A percentile compares a stretch with the other conserved stretches of the same genome.
Evolutionary conservation across 805 yeast genomes (phyloP).

Genomic region (Metschnikowia bowlesiae): DNA sequence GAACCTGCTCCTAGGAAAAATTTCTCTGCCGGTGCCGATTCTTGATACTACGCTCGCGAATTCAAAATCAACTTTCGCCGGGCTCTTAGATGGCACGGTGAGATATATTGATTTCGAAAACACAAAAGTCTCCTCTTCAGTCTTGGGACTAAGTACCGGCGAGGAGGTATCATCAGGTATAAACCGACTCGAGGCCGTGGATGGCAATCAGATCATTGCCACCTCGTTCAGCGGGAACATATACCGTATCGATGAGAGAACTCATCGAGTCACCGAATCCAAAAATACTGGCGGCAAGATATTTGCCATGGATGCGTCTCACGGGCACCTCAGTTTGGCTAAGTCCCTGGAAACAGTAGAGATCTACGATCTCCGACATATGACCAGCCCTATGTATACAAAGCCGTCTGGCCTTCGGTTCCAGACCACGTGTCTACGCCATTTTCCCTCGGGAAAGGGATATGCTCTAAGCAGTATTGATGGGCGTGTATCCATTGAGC

Average conservation of each 20-base stretch:
- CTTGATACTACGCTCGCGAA: slow-evolving; percentile 27
- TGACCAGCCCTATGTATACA: slow-evolving; percentile 41
- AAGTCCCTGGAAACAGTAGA: slow-evolving; percentile 50
- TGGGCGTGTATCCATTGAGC: slow-evolving; percentile 76
- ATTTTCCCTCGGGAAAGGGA: slow-evolving; percentile 52
- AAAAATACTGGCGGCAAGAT: slow-evolving; percentile 45
- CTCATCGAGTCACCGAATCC: slow-evolving; percentile 5
- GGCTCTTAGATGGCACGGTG: slow-evolving; percentile 54
- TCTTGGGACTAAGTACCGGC: background rate
- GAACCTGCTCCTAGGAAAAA: slow-evolving; percentile 3
- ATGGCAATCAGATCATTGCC: slow-evolving; percentile 17
- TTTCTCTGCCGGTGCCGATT: slow-evolving; percentile 17
- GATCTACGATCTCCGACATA: slow-evolving; percentile 52
- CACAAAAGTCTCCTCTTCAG: slow-evolving; percentile 11
- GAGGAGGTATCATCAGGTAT: slow-evolving; percentile 13
- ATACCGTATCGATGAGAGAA: slow-evolving; percentile 12
- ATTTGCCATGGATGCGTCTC: slow-evolving; percentile 56
- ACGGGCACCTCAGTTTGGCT: slow-evolving; percentile 46
- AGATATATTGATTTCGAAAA: slow-evolving; percentile 49
- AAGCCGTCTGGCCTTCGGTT: slow-evolving; percentile 64
- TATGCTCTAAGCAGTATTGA: slow-evolving; percentile 73
- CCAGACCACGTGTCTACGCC: slow-evolving; percentile 54
- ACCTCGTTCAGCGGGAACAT: slow-evolving; percentile 10
- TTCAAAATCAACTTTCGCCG: slow-evolving; percentile 37
- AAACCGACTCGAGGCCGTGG: slow-evolving; percentile 13